These are phyloP conservation scores for Syncephalis fuscata DNA, from an alignment of 371 early-diverging fungal genomes.

Conservation along the genomic window DNA sequence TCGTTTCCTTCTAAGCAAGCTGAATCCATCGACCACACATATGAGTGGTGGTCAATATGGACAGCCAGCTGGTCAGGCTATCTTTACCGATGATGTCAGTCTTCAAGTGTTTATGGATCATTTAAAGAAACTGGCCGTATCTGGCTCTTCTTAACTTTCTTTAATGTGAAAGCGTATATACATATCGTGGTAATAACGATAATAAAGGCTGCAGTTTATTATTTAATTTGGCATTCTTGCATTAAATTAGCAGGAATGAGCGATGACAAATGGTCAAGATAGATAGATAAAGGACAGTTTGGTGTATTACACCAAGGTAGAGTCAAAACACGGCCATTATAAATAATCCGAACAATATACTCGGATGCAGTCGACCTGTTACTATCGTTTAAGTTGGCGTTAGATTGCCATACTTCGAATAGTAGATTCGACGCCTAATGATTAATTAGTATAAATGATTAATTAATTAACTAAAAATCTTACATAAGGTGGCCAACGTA, in stretches of 20 bases:
- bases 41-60: slow-evolving; percentile 49
- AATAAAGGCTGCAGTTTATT: too few species aligned
- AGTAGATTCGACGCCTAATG: slow-evolving; percentile 21
- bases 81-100: slow-evolving; percentile 96
- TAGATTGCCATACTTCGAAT: slow-evolving; percentile 31
- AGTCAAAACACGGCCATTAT: too few species aligned
- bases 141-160: slow-evolving; percentile 3
- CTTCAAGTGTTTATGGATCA: slow-evolving; percentile 95
- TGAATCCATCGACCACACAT: slow-evolving; percentile 98
- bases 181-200: too few species aligned
- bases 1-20: slow-evolving; percentile 95
- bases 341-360: too few species aligned
- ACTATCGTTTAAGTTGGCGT: slow-evolving; percentile 10
- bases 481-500: slow-evolving; percentile 40
- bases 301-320: too few species aligned
- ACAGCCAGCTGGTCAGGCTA: slow-evolving; percentile 43
- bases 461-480: background rate
- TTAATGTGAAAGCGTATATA: too few species aligned
- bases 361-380: too few species aligned
- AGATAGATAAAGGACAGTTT: too few species aligned
- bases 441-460: background rate
- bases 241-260: too few species aligned
- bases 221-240: too few species aligned
- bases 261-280: too few species aligned
- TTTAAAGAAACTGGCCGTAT: slow-evolving; percentile 59